A percentile compares a stretch with the other conserved stretches of the same genome.
These are phyloP conservation scores for Kwoniella shandongensis DNA, from an alignment of 768 basidiomycete genomes.

Conservation along the genomic window DNA sequence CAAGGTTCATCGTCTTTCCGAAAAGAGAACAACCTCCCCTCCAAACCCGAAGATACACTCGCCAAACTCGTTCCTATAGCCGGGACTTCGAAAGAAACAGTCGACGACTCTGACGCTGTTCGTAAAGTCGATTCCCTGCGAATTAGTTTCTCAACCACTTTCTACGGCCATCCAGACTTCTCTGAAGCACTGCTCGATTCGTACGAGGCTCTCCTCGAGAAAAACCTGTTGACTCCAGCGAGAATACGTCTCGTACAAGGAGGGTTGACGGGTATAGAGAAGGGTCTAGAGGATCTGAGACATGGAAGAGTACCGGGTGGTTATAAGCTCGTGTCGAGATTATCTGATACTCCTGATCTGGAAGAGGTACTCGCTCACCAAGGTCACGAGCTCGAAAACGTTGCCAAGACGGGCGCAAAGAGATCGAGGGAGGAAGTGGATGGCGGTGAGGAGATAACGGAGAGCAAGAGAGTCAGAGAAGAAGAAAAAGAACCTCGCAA, in stretches of 20 bases:
- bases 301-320: slow-evolving; percentile 31
- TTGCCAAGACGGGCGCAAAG: too few species aligned
- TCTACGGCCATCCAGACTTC: slow-evolving; percentile 35
- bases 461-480: background rate
- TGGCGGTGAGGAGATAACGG: too few species aligned
- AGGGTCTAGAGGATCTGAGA: slow-evolving; percentile 30
- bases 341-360: slow-evolving; percentile 22
- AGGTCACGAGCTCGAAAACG: too few species aligned
- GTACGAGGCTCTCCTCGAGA: slow-evolving; percentile 14
- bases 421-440: too few species aligned
- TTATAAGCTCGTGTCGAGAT: slow-evolving; percentile 30
- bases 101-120: slow-evolving; percentile 6
- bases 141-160: slow-evolving; percentile 40
- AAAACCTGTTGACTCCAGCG: slow-evolving; percentile 18
- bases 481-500: too few species aligned
- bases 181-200: slow-evolving; percentile 24
- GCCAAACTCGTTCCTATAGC: slow-evolving; percentile 32
- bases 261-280: slow-evolving; percentile 34
- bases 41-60: background rate
- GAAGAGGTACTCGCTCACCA: too few species aligned
- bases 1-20: slow-evolving; percentile 23
- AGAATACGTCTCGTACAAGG: slow-evolving; percentile 16
- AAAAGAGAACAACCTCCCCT: background rate
- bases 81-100: slow-evolving; percentile 15
- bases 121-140: slow-evolving; percentile 21